A percentile compares a stretch with the other conserved stretches of the same genome.
Evolutionary conservation across 345 rosid species (phyloP).

Genomic region (Barbarea vulgaris): DNA sequence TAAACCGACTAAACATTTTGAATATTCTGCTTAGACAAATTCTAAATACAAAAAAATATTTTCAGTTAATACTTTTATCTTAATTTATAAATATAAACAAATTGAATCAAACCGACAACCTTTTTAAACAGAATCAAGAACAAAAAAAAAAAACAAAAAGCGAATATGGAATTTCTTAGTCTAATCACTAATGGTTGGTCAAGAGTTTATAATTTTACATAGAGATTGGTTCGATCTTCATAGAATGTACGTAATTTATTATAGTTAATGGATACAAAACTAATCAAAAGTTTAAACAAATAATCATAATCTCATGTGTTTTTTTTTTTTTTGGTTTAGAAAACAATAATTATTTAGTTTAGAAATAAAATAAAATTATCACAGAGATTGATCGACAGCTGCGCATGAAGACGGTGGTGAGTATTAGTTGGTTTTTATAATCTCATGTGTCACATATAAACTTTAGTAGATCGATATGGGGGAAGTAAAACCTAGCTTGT

Average conservation of each 20-base stretch:
- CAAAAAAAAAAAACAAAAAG: no score
- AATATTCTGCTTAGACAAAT: no score
- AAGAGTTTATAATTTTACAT: no score
- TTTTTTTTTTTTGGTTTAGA: no score
- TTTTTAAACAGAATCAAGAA: no score
- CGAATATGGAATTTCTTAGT: neutral
- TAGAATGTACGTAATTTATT: neutral
- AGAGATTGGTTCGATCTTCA: neutral
- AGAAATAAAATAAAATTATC: slow-evolving; percentile 1
- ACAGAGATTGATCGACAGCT: slow-evolving; percentile 50
- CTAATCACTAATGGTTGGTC: neutral
- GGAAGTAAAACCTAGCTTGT: neutral
- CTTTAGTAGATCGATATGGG: no score
- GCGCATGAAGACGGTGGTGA: slow-evolving; percentile 56
- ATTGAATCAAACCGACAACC: no score
- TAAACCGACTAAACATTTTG: no score
- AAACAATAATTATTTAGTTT: slow-evolving; percentile 1
- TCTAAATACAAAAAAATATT: no score
- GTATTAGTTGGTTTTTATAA: slow-evolving; percentile 50
- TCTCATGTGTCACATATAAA: neutral
- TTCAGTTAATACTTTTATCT: no score
- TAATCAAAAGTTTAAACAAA: neutral
- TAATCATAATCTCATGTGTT: neutral
- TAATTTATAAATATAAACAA: no score
- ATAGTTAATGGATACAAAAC: neutral